Evolutionary conservation across 208 protist genomes (phyloP), one percentile per base, ranked within the genome.

Genomic region (Acanthamoeba culbertsoni): DNA sequence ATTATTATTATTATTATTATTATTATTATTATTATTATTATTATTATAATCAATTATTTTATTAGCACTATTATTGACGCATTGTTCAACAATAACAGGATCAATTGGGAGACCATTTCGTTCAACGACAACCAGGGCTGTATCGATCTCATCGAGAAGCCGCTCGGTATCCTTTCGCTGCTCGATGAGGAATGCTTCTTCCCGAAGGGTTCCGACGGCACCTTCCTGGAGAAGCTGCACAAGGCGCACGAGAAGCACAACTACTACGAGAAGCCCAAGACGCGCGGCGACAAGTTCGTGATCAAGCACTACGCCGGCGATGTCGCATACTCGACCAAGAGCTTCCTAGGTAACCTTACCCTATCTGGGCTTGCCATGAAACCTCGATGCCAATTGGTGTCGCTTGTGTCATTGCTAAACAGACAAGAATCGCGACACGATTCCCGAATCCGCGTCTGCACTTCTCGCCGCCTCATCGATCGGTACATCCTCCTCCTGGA

Each of bases 81-180:
- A 14, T 33, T 55, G 48, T 23, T 55, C 12, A 55, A 23, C 12
- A 55, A 23, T 8, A 55, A 99, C 93, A 96, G 97, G 48, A 99
- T 99, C 92, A 93, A 97, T 35, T 99, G 98, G 98, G 95, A 97
- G 71, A 95, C 97, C 31, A 98, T 99, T 75, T 97, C 98, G 48
- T 99, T 98, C 96, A 98, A 99, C 75, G 98, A 99, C 96, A 99
- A 99, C 93, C 97, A 99, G 91, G 84, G 95, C 96, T 96, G 98
- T 98, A 94, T 98, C 35, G 96, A 97, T 10, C 93, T 96, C 28
- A 93, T 97, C 73, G 94, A 93, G 55, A 73, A 97, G 46, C 97
- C 97, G 48, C 96, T 94, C 2, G 95, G 96, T 82, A 82, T 97
- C 8, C 86, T 97, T 10, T 91, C 90, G 8, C 77, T 96, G 18